Base-by-base conservation (phyloP, 2,329 filamentous ascomycete genomes). In the Bipolaris sorokiniana region DNA sequence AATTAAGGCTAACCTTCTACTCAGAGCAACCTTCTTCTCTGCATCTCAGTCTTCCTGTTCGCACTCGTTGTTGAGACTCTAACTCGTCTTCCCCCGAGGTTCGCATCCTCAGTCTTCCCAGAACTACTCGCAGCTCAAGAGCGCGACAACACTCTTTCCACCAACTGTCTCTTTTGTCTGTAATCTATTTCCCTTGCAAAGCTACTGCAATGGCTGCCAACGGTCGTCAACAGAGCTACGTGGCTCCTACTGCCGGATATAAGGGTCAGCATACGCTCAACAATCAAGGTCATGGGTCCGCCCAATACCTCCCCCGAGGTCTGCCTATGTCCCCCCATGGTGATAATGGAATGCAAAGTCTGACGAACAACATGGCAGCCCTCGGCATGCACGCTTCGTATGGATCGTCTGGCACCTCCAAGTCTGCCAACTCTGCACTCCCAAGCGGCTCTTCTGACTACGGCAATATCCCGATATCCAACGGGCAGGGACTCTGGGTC, bases 401-500 rank as follows among this genome's bases (percentile, higher is more conserved):
- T 52, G 70, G 68, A 44, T 68, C 69, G 13, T 68, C 70, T 16
- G 67, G 64, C 23, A 67, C 69, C 11, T 64, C 69, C 58, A 77
- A 76, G 63, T 66, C 74, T 23, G 66, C 62, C 26, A 64, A 63
- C 28, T 73, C 74, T 37, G 66, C 69, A 41, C 63, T 75, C 61
- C 68, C 75, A 31, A 66, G 60, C 22, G 65, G 59, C 49, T 74
- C 73, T 3, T 72, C 75, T 16, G 74, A 77, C 50, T 76, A 76
- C 55, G 58, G 60, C 58, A 70, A 66, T 38, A 58, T 76, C 7
- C 67, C 65, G 13, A 62, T 76, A n/a, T 54, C 69, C 16, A 74
- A 75, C 42, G 69, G 70, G n/a, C 75, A 77, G 50, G 72, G 73
- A 26, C 62, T 76, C 2, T 77, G 74, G 75, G 71, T 77, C 31